Evolutionary conservation across 257 asterid genomes (phyloP), one percentile per base, ranked within the genome.

Genomic region (Scutellaria barbata): DNA sequence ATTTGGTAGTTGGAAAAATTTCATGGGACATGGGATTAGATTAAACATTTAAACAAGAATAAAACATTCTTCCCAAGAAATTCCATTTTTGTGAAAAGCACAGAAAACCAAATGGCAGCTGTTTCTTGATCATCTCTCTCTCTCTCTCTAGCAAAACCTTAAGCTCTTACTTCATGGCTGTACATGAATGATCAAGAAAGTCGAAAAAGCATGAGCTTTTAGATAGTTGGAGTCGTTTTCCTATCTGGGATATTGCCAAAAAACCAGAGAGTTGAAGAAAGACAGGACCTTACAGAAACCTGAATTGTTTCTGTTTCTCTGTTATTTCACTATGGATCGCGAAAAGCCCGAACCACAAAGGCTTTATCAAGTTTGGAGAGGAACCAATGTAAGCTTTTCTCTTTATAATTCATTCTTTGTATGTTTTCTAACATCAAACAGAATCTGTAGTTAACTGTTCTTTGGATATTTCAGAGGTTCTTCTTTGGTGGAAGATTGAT

Each of bases 351-450:
- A 81, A 12, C 78, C 79, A 13, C 75, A 22, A 73, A 88, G 82
- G 89, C 89, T 90, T 71, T 86, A 85, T 81, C 89, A 81, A 65
- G 90, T 83, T 50, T 90, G 96, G 96, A 85, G 80, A 73, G 96
- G 95, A 50, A 90, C 83, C 82, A 90, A 90, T 77, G 95, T 90
- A 81, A 86, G 91, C 76, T 61, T 57, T 56, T 62, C 12, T 68
- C n/a, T 8, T 20, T 16, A 14, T 30, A 6, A 18, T 53, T 37
- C 46, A 37, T 71, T 57, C 2, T 22, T 66, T 30, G 51, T 11
- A 61, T 30, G 35, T 30, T 30, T 30, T 1, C 5, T 30, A 30
- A 30, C 5, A 30, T 30, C 30, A 25, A 25, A 25, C 30, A 25
- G 30, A 30, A 30, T 30, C 3, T 30, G 3, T 4, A 30, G 35